Evolutionary conservation across 495 filamentous ascomycete genomes (phyloP), one percentile per base, ranked within the genome.

Genomic region (Gamarada debralockiae): DNA sequence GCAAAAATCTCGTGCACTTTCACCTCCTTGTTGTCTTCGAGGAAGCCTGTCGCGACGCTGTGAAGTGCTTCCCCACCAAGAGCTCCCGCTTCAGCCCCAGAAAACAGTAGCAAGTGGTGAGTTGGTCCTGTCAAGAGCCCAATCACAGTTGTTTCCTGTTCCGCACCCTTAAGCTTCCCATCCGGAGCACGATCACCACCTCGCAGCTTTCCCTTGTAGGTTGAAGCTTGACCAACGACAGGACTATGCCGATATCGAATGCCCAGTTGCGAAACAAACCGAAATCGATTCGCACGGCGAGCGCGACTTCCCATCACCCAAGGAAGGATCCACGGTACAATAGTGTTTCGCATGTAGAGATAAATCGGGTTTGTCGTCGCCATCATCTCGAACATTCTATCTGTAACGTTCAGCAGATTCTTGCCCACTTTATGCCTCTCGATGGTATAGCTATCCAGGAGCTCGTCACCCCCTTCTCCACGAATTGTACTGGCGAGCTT

Each of bases 201-300:
- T 24, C 48, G 48, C 10, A 67, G 27, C 23, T 29, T 43, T n/a
- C 66, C 66, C 2, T 40, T 39, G 40, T 58, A 69, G 18, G 43
- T 58, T 3, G n/a, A 6, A 1, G 60, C 63, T 6, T 63, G 62
- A 2, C 62, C 65, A 1, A 72, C 69, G 24, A 69, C 51, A 12
- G 57, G 51, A 18, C 65, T 66, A 9, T 58, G 49, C 17, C 67
- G 65, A 51, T 76, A 76, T 9, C 37, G 61, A 24, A 73, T 63
- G 3, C 63, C 68, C 24, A 76, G 60, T 54, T 70, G 58, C 2
- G 67, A 67, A 18, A 74, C 59, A 48, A 71, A 72, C 13, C 49
- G 45, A 42, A 67, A 70, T 20, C 65, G 48, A 20, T 50, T 39
- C 41, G 37, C 55, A 10, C 62, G 48, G 1, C 57, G 43, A 17